Evolutionary conservation across 345 rosid species (phyloP), one percentile per base, ranked within the genome.

Genomic region (Lumnitzera littorea): DNA sequence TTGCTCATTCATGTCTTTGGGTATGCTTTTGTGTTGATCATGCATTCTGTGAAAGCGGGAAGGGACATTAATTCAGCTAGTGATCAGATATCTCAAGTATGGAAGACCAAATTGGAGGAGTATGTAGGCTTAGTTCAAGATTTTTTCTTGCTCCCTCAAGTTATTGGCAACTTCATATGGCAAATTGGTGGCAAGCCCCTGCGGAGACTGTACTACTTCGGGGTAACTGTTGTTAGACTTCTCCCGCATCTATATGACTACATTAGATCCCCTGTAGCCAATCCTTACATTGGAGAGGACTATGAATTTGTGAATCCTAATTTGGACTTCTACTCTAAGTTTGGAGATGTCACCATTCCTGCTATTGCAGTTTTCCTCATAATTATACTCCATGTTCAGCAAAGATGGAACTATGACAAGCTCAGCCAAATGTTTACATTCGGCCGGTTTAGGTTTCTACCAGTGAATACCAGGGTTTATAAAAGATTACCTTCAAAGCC

Each of bases 101-200:
- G 96, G 96, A 78, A 75, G 70, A 80, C 80, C 13, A 77, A 88
- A 69, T 78, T 90, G 24, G 85, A 82, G 76, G 98, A 91, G 78
- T 88, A 88, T 60, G 67, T 82, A 12, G 98, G 98, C 71, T 88
- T 91, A 48, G 79, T 75, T 63, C 98, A 91, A 70, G 98, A 91
- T 63, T 80, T 88, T 59, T 91, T 84, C 82, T 80, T 91, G 75
- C 88, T 91, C 3, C 98, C 98, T 58, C 98, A 91, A 71, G 83
- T 91, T 20, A 80, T 88, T 24, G 90, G 85, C 47, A 86, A 86
- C 64, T 56, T 83, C 16, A 25, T 84, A 14, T 91, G 98, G 98
- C 88, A 84, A 66, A 74, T 82, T 3, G 82, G 88, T 58, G 71
- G 49, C 52, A 73, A 75, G 74, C 88, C 98, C 12, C 75, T 91